Base-by-base conservation (phyloP, 2,329 filamentous ascomycete species). In the Elsinoe necatrix region DNA sequence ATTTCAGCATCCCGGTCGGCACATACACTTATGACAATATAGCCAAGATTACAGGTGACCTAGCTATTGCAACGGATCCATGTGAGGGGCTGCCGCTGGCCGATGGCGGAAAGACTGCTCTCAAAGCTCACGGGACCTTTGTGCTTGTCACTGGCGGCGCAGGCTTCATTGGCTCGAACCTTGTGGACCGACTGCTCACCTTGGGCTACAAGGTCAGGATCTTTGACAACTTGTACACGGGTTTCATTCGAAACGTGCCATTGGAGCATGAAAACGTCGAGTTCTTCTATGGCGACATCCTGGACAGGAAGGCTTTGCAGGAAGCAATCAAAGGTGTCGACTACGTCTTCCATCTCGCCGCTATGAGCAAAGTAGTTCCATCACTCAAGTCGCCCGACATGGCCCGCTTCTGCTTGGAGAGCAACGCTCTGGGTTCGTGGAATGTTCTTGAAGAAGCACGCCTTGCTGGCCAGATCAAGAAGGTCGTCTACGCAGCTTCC, bases 91-190 rank as follows among this genome's bases (percentile, higher is more conserved):
- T 45, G 4, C 9, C 41, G 16, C 41, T 45, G 8, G 20, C 41
- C 21, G 41, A 45, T 25, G 41, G 41, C 23, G 41, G 41, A 8
- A 45, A 45, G 41, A 45, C 12, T 25, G 41, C 41, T 12, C 4
- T 18, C 16, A 25, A 12, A 2, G 23, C 41, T 12, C 20, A 45
- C 2, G 41, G 41, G 20, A 45, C 47, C 14, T 25, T 51, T 12
- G 59, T 69, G 14, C 61, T 68, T 12, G 61, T 69, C 34, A 68
- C 65, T 11, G 66, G 64, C n/a, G 65, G 61, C 31, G 66, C 63
- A 29, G 64, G 66, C 25, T 64, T 59, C 45, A 61, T 63, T 37
- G 65, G 60, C 20, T 62, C 60, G 25, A 65, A 69, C 48, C 60
- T 68, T 14, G 61, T 61, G 25, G 64, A 66, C 43, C 61, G 66